Evolutionary conservation across 495 filamentous ascomycete species (phyloP).

Genomic region (Staphylotrichum tortipilum): DNA sequence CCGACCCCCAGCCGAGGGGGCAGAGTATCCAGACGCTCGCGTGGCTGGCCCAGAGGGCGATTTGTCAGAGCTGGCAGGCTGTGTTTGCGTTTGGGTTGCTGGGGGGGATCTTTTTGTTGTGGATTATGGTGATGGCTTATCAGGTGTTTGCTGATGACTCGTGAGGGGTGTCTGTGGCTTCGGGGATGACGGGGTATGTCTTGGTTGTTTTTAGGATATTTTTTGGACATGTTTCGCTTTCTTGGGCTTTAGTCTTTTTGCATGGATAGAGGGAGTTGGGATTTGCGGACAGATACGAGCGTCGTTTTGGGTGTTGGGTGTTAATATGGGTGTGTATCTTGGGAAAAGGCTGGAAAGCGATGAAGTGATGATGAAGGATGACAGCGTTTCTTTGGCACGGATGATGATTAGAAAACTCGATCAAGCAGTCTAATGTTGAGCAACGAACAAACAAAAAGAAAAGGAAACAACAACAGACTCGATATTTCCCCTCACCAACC

Average conservation of each 20-base stretch:
- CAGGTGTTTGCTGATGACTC: conserved; percentile 59
- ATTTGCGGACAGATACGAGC: background rate
- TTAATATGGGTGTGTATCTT: background rate
- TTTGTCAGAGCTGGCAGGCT: conserved; percentile 67
- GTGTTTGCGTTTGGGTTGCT: conserved; percentile 64
- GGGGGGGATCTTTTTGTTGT: conserved; percentile 76
- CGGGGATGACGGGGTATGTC: background rate
- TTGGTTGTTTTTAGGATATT: background rate
- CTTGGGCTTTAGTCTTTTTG: background rate
- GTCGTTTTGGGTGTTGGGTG: background rate
- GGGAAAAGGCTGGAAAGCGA: background rate
- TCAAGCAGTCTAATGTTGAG: no score
- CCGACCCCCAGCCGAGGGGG: conserved; percentile 44
- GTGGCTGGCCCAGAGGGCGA: conserved; percentile 77
- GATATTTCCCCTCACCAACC: no score
- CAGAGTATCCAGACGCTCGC: conserved; percentile 66
- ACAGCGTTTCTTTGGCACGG: no score
- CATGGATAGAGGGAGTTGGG: conserved; percentile 5
- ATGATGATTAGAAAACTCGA: no score
- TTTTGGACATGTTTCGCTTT: background rate
- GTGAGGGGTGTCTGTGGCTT: background rate
- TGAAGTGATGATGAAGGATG: no score
- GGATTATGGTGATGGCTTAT: conserved; percentile 90
- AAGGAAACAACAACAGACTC: no score
- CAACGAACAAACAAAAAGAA: no score